Evolutionary conservation across 2,329 filamentous ascomycete species (phyloP), one percentile per base, ranked within the genome.

Genomic region (Corynespora cassiicola): DNA sequence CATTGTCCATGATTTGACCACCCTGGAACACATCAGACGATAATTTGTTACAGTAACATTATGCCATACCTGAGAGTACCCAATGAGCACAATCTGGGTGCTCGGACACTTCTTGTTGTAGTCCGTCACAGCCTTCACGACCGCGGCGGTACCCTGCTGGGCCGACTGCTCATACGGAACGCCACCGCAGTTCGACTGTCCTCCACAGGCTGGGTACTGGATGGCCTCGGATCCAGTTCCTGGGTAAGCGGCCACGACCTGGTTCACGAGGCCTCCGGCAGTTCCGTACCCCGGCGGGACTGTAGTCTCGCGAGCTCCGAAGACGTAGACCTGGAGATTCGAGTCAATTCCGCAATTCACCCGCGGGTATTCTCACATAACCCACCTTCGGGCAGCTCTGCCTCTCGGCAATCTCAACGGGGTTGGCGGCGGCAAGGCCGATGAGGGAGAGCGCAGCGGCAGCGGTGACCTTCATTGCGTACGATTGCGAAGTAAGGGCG

Each of bases 1-100:
- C 81, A 49, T 82, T 78, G 48, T 85, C 81, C 62, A 81, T 77
- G 50, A 85, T 84, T 65, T 85, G 78, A 26, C 76, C 80, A 29
- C 81, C 81, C 75, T 82, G 17, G 2, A 1, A n/a, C 11, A 8
- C 7, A 15, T 59, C 21, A 58, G 46, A 23, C 2, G 5, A 31
- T 10, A 14, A 6, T 22, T 22, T 5, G 25, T 12, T 7, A 12
- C 12, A 19, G 4, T 12, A 10, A 12, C 11, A n/a, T 35, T 2
- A 27, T 7, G 2, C 21, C 66, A 15, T 54, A 79, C 78, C 69
- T 83, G 81, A 6, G 79, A 83, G 61, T 85, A 85, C 22, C 82
- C 82, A 23, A 85, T 77, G 20, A 85, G 65, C 5, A 85, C 79
- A 21, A 85, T 69, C 56, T 82, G 67, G 5, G 80, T 78, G 53